phyloP scores from a whole-genome alignment of 371 early-diverging fungal genomes.

The Paraphysoderma sedebokerense region DNA sequence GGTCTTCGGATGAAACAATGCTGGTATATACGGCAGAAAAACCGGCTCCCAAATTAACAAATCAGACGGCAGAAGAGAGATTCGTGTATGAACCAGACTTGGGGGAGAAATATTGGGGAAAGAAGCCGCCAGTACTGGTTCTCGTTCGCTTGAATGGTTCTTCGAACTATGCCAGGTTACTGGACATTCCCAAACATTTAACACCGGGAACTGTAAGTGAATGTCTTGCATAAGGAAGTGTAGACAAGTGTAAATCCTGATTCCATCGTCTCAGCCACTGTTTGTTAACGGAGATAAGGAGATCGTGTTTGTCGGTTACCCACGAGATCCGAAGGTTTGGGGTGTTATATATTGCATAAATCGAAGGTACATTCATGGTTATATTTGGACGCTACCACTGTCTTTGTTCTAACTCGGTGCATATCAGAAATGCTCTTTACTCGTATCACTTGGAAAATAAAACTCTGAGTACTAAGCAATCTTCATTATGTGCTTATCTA shows the following conservation, averaged over 20 bases:
- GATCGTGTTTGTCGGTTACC: constrained; percentile 32
- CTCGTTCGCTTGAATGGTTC: not conserved
- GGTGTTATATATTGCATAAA: constrained; percentile 35
- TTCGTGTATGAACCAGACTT: constrained; percentile 25
- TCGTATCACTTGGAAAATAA: too few species aligned
- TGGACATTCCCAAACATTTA: too few species aligned
- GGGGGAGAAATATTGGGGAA: constrained; percentile 32
- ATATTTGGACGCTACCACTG: too few species aligned
- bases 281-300: constrained; percentile 9
- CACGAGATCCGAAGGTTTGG: constrained; percentile 18
- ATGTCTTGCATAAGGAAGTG: not conserved
- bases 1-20: constrained; percentile 26
- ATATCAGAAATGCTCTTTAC: too few species aligned
- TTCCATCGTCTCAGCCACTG: constrained; percentile 5
- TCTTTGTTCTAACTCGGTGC: too few species aligned
- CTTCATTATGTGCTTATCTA: too few species aligned
- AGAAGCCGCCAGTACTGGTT: constrained; percentile 23
- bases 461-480: too few species aligned
- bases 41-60: constrained; percentile 15
- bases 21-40: constrained; percentile 42
- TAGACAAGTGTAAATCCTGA: not conserved
- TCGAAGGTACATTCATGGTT: constrained; percentile 5
- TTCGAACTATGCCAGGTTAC: not conserved
- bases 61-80: constrained; percentile 4
- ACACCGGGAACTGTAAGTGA: not conserved